Evolutionary conservation across 2,329 filamentous ascomycete genomes (phyloP).

Genomic region (Alternaria longipes): DNA sequence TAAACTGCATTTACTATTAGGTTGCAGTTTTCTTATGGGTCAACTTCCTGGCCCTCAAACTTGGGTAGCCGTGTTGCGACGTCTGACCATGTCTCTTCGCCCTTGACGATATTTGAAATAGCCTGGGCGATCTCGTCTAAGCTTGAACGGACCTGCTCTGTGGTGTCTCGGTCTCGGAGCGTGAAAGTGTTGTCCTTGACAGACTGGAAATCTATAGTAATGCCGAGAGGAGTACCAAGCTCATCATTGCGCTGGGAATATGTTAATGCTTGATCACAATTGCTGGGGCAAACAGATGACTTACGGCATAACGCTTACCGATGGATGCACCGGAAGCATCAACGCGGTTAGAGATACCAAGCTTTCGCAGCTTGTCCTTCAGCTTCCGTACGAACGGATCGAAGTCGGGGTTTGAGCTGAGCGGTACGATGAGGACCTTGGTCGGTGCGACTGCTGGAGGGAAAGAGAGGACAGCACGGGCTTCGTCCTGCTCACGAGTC

Average conservation of each 20-base stretch:
- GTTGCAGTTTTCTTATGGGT: slow-evolving; percentile 10
- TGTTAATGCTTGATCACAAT: slow-evolving; percentile 24
- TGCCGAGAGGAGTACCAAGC: slow-evolving; percentile 89
- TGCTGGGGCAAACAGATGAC: slow-evolving; percentile 7
- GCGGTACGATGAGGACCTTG: slow-evolving; percentile 90
- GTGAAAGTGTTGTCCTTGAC: slow-evolving; percentile 87
- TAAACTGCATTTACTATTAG: not conserved
- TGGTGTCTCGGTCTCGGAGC: slow-evolving; percentile 85
- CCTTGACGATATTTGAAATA: slow-evolving; percentile 70
- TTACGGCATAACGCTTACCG: slow-evolving; percentile 78
- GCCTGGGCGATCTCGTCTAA: slow-evolving; percentile 82
- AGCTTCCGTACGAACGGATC: slow-evolving; percentile 77
- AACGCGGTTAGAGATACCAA: slow-evolving; percentile 82
- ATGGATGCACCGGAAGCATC: slow-evolving; percentile 93
- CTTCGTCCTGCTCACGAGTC: slow-evolving; percentile 84
- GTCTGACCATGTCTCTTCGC: slow-evolving; percentile 73
- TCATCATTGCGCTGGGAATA: slow-evolving; percentile 80
- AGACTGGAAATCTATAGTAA: slow-evolving; percentile 96
- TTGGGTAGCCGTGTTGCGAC: slow-evolving; percentile 80
- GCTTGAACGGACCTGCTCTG: slow-evolving; percentile 85
- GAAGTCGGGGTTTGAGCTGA: slow-evolving; percentile 84
- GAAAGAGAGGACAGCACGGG: slow-evolving; percentile 81
- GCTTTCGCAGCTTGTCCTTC: slow-evolving; percentile 76
- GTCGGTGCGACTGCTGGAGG: slow-evolving; percentile 85
- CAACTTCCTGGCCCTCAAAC: slow-evolving; percentile 68